phyloP scores from a whole-genome alignment of 2,329 filamentous ascomycete species.

The Shiraia sp. region DNA sequence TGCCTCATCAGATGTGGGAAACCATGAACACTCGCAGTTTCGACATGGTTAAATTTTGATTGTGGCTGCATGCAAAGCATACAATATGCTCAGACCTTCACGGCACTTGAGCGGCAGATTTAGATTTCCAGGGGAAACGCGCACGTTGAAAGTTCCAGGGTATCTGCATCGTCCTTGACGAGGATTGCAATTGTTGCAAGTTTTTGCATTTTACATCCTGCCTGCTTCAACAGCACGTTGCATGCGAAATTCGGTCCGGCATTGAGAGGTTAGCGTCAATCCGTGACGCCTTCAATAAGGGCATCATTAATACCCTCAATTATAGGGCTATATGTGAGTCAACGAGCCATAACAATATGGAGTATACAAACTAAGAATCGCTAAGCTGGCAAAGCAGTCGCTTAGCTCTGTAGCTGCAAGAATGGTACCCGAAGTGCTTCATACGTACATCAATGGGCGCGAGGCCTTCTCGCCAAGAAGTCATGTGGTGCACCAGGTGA shows the following conservation, averaged over 20 bases:
- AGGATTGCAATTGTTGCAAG: conserved; percentile 14
- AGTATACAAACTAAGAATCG: too few relatives aligned
- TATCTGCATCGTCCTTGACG: conserved; percentile 16
- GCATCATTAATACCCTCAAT: conserved; percentile 4
- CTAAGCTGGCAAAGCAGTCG: too few relatives aligned
- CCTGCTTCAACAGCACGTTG: conserved; percentile 22
- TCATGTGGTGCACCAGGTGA: too few relatives aligned
- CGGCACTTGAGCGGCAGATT: conserved; percentile 16
- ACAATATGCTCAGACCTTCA: conserved; percentile 16
- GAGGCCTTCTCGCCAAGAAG: too few relatives aligned
- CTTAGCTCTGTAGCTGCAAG: too few relatives aligned
- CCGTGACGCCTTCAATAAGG: conserved; percentile 10
- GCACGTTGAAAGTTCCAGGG: conserved; percentile 12
- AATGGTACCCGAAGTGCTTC: too few relatives aligned
- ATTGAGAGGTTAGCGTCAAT: conserved; percentile 13
- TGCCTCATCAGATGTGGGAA: conserved; percentile 7
- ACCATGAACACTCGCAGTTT: conserved; percentile 10
- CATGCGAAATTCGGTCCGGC: conserved; percentile 15
- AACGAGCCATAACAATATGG: conserved; percentile 22
- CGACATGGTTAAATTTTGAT: conserved; percentile 10
- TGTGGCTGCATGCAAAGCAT: conserved; percentile 30
- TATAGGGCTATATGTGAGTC: conserved; percentile 29
- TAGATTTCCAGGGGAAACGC: conserved; percentile 19
- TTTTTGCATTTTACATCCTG: conserved; percentile 24
- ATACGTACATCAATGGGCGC: too few relatives aligned